Evolutionary conservation across 2,329 filamentous ascomycete species (phyloP), one percentile per base, ranked within the genome.

Genomic region (Myrmaecium sp.): DNA sequence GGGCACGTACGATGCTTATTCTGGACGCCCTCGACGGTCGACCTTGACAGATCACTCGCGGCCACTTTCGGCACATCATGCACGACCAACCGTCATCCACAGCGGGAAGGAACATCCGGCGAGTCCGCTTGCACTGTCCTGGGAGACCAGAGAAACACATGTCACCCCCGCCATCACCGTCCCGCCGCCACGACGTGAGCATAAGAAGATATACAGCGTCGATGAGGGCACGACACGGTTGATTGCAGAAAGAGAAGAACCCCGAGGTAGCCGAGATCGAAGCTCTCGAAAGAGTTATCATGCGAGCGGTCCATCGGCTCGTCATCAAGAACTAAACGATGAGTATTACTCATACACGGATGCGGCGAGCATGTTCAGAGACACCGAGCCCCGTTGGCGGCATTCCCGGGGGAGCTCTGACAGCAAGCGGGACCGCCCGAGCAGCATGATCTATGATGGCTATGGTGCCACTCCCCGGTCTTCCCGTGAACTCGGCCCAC

Each of bases 321-420:
- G 23, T 13, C 23, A 26, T 20, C 25, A 27, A 21, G 55, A 59
- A 21, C 25, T 51, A 20, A 40, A 39, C 17, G 55, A 58, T 24
- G 53, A 55, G 24, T 50, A 48, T 26, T 62, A 54, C 36, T 61
- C 57, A 3, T 64, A 63, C 43, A 62, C 58, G 2, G 57, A 62
- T 34, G 44, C 59, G 4, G 57, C 57, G 6, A 49, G 50, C 37
- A 63, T 63, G 59, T 63, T 58, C 39, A 46, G 51, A 21, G 57
- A 61, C 28, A 63, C 59, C 1, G 59, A 64, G 38, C 59, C 59
- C 7, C 47, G 51, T 17, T 60, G 57, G 55, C 47, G 55, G 12
- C 50, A 48, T 17, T 46, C 56, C 17, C 49, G 57, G 23, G 55
- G 55, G 28, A 62, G 59, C 33, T 33, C 58, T 9, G 60, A 63